Evolutionary conservation across 495 filamentous ascomycete genomes (phyloP).

Genomic region (Talaromyces borbonicus): DNA sequence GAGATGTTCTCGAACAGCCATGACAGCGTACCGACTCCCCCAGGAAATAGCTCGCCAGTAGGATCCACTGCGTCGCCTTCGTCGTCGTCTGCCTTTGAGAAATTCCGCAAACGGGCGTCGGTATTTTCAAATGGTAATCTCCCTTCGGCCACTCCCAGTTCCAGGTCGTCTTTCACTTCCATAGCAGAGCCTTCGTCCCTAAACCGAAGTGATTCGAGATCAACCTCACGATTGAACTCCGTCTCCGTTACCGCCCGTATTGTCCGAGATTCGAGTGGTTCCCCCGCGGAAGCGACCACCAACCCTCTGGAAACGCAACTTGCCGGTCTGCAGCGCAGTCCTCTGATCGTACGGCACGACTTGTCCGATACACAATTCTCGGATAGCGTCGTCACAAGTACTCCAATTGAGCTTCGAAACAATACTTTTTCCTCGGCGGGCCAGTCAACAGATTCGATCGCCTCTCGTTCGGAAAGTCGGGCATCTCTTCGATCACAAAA

Average conservation of each 20-base stretch:
- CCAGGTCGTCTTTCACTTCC: constrained; percentile 4
- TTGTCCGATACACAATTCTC: constrained; percentile 24
- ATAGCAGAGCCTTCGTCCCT: not conserved
- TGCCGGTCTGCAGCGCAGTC: constrained; percentile 60
- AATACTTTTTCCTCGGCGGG: constrained; percentile 25
- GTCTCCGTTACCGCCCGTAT: constrained; percentile 77
- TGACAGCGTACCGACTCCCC: constrained; percentile 23
- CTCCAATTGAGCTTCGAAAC: constrained; percentile 22
- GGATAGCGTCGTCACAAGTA: constrained; percentile 11
- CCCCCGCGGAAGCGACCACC: constrained; percentile 21
- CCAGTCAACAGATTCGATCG: constrained; percentile 11
- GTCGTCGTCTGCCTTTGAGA: constrained; percentile 31
- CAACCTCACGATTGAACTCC: constrained; percentile 43
- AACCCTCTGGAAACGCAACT: constrained; percentile 37
- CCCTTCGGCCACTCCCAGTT: constrained; percentile 15
- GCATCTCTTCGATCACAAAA: constrained; percentile 27
- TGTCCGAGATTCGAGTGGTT: constrained; percentile 44
- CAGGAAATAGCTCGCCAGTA: constrained; percentile 14
- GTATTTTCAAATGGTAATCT: constrained; percentile 22
- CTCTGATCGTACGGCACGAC: constrained; percentile 60
- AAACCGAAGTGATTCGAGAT: constrained; percentile 4
- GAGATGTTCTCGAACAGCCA: constrained; percentile 56
- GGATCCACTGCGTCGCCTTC: not conserved
- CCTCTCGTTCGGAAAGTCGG: constrained; percentile 28
- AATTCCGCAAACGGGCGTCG: constrained; percentile 34